These are phyloP conservation scores for Pseudonectria foliicola DNA, from an alignment of 2,329 filamentous ascomycete genomes.

Conservation along the genomic window DNA sequence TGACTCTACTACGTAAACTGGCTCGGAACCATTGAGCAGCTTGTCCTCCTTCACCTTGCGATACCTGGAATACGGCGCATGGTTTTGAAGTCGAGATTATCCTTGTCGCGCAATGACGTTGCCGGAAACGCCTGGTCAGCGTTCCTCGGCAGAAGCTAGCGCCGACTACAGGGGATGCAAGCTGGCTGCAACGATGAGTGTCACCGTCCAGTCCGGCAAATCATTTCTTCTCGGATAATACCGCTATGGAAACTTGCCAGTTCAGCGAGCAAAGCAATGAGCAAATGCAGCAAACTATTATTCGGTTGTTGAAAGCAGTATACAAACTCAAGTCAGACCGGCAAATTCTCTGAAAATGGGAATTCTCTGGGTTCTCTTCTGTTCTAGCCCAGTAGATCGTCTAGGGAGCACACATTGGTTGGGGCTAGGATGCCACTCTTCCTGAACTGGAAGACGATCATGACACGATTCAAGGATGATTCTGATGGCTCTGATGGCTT, in stretches of 20 bases:
- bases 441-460: no score
- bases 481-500: no score
- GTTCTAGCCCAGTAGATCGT: no score
- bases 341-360: constrained; percentile 1
- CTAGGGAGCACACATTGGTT: no score
- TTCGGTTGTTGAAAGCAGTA: constrained; percentile 6
- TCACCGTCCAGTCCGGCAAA: constrained; percentile 13
- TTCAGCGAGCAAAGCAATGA: constrained; percentile 47
- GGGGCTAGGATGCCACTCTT: no score
- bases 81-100: constrained; percentile 53
- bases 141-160: constrained; percentile 20
- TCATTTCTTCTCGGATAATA: constrained; percentile 22
- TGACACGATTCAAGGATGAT: no score
- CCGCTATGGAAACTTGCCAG: constrained; percentile 16
- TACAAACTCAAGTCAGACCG: constrained; percentile 3
- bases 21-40: constrained; percentile 19
- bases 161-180: constrained; percentile 20
- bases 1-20: constrained; percentile 12
- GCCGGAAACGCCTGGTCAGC: constrained; percentile 48
- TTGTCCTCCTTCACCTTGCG: constrained; percentile 26
- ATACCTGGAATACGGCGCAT: constrained; percentile 25
- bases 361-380: no score
- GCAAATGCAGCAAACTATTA: constrained; percentile 25
- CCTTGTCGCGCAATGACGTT: constrained; percentile 41
- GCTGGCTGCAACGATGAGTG: constrained; percentile 14